phyloP scores from a whole-genome alignment of 768 basidiomycete species.

The Xerocomellus amylosporus region DNA sequence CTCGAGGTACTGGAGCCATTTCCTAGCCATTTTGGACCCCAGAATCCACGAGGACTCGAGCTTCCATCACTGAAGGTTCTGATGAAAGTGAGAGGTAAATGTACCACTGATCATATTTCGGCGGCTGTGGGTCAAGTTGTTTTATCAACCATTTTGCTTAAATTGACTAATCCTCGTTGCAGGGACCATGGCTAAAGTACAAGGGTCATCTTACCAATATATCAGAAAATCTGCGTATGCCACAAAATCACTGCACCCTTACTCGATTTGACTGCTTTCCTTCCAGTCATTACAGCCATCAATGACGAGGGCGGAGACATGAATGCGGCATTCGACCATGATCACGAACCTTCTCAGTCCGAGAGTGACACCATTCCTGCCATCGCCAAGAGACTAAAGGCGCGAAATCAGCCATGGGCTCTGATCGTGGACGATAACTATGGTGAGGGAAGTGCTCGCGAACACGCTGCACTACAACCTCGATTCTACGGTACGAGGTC shows the following conservation, averaged over 20 bases:
- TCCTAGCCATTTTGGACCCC: slow-evolving; percentile 60
- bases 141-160: background rate
- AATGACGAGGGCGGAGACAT: slow-evolving; percentile 95
- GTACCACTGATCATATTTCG: slow-evolving; percentile 98
- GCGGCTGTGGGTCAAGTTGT: slow-evolving; percentile 67
- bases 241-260: background rate
- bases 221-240: slow-evolving; percentile 88
- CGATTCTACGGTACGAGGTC: slow-evolving; percentile 73
- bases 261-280: slow-evolving; percentile 2
- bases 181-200: slow-evolving; percentile 99
- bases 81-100: slow-evolving; percentile 94
- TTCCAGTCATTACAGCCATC: slow-evolving; percentile 83
- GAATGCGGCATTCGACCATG: slow-evolving; percentile 85
- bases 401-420: slow-evolving; percentile 84
- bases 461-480: slow-evolving; percentile 96
- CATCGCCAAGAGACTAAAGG: slow-evolving; percentile 86
- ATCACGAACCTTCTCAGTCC: slow-evolving; percentile 42
- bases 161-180: slow-evolving; percentile 7
- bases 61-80: slow-evolving; percentile 80
- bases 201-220: slow-evolving; percentile 97
- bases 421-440: slow-evolving; percentile 95
- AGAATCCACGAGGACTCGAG: slow-evolving; percentile 59
- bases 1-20: slow-evolving; percentile 89
- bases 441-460: slow-evolving; percentile 95
- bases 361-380: slow-evolving; percentile 81